A percentile compares a stretch with the other conserved stretches of the same genome.
Conservation (phyloP, 768 basidiomycete species). For the Lentinula lateritia region DNA sequence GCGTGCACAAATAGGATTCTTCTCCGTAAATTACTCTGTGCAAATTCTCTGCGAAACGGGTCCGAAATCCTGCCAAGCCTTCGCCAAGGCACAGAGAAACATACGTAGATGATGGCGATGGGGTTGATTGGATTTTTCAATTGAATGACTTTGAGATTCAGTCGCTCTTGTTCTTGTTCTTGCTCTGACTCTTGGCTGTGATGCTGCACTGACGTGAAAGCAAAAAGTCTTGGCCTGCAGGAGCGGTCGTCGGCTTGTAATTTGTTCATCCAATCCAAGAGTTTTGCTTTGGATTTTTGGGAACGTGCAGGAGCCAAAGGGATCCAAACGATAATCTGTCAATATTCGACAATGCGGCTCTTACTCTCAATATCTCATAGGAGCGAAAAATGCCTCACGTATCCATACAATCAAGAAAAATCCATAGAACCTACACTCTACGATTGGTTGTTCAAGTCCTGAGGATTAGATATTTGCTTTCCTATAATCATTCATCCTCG, state of each 20-base stretch:
- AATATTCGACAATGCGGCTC: neutral
- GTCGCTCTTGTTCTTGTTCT: neutral
- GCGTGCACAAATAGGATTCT: neutral
- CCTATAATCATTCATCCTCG: too few relatives aligned
- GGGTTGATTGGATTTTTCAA: neutral
- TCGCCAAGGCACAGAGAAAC: neutral
- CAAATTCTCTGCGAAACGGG: neutral
- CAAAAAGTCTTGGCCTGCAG: neutral
- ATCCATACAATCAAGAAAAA: neutral
- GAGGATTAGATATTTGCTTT: neutral
- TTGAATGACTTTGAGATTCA: neutral
- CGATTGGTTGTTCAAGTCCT: neutral
- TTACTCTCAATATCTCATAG: neutral
- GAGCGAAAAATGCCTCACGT: neutral
- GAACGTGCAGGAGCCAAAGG: neutral
- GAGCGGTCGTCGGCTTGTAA: neutral
- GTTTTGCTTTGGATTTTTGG: neutral
- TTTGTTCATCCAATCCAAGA: neutral
- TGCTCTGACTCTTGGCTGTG: neutral
- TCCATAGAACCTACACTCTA: neutral
- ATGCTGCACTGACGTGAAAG: neutral
- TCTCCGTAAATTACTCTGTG: neutral
- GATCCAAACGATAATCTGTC: neutral
- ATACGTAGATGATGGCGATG: neutral
- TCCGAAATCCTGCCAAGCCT: neutral